Base-by-base conservation (phyloP, 169 alveolate genomes). In the Theileria parva region DNA sequence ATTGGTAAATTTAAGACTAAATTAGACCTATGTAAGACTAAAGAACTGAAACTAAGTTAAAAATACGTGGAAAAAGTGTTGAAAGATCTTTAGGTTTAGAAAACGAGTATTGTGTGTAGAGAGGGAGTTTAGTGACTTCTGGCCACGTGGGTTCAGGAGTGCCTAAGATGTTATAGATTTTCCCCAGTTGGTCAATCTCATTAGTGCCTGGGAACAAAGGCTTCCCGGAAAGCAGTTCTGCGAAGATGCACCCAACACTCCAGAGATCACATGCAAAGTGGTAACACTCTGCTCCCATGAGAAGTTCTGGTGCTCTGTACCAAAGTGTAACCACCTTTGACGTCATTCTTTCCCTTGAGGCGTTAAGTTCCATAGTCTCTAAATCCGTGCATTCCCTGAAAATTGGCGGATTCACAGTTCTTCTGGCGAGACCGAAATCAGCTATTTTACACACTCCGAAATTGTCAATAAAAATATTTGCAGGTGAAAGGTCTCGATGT, bases 261-360 rank as follows among this genome's bases (percentile, higher is more conserved):
- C 99, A 97, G 80, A 96, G 91, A 83, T 97, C 99, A 65, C 96
- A 95, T 0, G 98, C 94, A 64, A 91, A 88, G 27, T 95, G 94
- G 76, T 97, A 97, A 55, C 91, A 61, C 25, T 91, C 93, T 23
- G 98, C 95, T 21, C 97, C 97, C 77, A 93, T 89, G 66, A 97
- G 92, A 30, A 96, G 95, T 91, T 97, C 99, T 0, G 99, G 99
- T 2, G 98, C 95, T 72, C 99, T 71, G 81, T 97, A 97, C 99
- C 98, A 97, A 70, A 96, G 92, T 17, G 98, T 95, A 19, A 95
- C 96, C 2, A 95, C 98, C 48, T 87, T 85, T 28, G 88, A 91
- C 23, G 98, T 95, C 85, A 94, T 77, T 77, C 86, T 95, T 32
- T 88, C 93, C 27, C 78, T 88, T 73, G 93, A 68, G 84, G 88